Base-by-base conservation (phyloP, 1,139 yeast species). In the Candida sanyaensis region DNA sequence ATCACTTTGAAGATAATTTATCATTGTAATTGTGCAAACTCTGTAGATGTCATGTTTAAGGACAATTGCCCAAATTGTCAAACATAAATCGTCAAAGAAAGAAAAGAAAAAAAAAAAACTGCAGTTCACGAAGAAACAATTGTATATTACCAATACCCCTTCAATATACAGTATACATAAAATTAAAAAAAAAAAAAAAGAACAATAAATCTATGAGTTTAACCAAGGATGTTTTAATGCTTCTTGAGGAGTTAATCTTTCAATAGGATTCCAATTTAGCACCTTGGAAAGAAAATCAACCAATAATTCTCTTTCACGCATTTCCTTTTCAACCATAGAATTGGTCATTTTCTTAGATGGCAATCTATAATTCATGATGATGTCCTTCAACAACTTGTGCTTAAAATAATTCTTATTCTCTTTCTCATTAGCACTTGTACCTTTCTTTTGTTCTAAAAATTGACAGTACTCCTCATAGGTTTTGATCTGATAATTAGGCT, bases 221-320 rank as follows among this genome's bases (percentile, higher is more conserved):
- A 32, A 12, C 36, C 36, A 93, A 0, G 98, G 98, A 68, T 95
- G 99, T 66, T 83, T 75, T 24, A 87, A 75, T 0, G 98, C 99
- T 64, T 93, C 97, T 58, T 90, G 97, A 9, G 99, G 99, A 0
- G 97, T 90, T 84, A 97, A 86, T 58, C 99, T 78, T 64, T 92
- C 97, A 58, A 93, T 76, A 0, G 99, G 99, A 66, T 92, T 92
- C 62, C 90, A 69, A 57, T 86, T 89, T 50, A 93, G 72, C 9
- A 89, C 79, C 33, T 96, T 96, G 42, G 76, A 69, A 44, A 93
- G 75, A 60, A 93, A 90, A 64, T 92, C 96, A 33, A 86, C 75
- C 55, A 93, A 76, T 38, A 89, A 75, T 44, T 77, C 76, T 44
- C 98, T 73, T 56, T 88, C 90, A 46, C 77, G 78, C 73, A 85